Base-by-base conservation (phyloP, 352 stramenopile genomes). In the Phytopythium litorale region DNA sequence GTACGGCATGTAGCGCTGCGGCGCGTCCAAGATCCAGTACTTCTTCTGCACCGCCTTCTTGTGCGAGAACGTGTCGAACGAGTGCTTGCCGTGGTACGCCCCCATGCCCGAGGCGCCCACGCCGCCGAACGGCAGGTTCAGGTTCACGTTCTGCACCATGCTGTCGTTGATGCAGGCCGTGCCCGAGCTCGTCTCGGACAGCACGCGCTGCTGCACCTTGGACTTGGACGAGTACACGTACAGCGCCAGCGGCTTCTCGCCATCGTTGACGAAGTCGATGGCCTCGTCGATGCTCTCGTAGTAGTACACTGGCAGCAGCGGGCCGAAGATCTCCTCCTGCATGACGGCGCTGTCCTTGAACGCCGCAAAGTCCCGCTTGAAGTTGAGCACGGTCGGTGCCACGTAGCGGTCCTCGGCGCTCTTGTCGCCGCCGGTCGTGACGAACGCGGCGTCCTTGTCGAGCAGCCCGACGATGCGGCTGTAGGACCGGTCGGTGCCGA, bases 241-340 rank as follows among this genome's bases (percentile, higher is more conserved):
- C 21, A 97, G 65, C 43, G 87, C 74, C 8, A 98, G 69, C 1
- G 92, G 91, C 60, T 94, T 96, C 16, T 86, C 71, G 49, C 67
- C 63, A 18, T 63, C 49, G 21, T 75, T 74, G 28, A 89, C 71
- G 30, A 79, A 74, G n/a, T 72, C 71, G 23, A 84, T 68, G n/a
- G 73, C 68, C 9, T 70, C 54, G 30, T 79, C 64, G 52, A 86
- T 21, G 11, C 58, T 21, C 9, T 84, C 71, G 62, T 90, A 91
- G 68, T 91, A 93, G 37, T 95, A 69, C 55, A 99, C 89, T 3
- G 96, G 92, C 30, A 99, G 64, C 35, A 99, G 64, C 15, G 97
- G 96, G 3, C 96, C 95, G 73, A 99, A 99, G 35, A 99, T 92
- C 74, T 99, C 96, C 57, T 99, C 88, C 25, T 83, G 70, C 84